A percentile compares a stretch with the other conserved stretches of the same genome.
Conservation (phyloP, 2,329 filamentous ascomycete species). For the Parafenestella ontariensis region DNA sequence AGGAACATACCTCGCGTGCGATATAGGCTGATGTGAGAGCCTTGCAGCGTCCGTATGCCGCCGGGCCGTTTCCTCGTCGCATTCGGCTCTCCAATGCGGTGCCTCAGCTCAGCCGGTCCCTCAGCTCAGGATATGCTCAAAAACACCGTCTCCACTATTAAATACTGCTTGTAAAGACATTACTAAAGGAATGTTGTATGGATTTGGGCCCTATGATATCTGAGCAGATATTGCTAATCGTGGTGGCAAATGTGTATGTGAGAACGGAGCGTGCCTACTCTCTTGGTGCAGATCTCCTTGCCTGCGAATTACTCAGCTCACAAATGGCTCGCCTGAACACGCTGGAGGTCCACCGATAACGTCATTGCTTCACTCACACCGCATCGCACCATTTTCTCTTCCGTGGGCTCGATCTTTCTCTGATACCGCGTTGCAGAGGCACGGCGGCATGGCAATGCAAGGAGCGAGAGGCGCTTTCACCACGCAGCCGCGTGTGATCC, state of each 20-base stretch:
- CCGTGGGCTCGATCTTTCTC: neutral
- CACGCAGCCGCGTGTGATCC: neutral
- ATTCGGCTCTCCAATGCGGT: neutral
- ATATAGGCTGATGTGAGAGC: neutral
- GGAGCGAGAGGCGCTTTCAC: neutral
- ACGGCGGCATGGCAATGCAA: neutral
- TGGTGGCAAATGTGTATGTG: neutral
- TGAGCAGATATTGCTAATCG: neutral
- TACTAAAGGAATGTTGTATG: neutral
- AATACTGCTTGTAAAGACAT: no score
- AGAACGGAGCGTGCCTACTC: neutral
- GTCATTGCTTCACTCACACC: neutral
- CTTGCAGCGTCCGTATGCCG: neutral
- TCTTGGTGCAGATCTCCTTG: neutral
- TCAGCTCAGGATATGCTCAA: neutral
- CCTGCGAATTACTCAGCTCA: neutral
- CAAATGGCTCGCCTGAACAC: neutral
- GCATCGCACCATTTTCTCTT: neutral
- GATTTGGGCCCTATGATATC: neutral
- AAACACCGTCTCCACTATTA: neutral
- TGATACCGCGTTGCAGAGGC: neutral
- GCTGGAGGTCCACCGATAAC: neutral
- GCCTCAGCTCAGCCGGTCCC: no score
- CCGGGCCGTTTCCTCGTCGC: neutral
- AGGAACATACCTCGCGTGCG: neutral